Evolutionary conservation across 2,329 filamentous ascomycete genomes (phyloP).

Genomic region (Claviceps sp.): DNA sequence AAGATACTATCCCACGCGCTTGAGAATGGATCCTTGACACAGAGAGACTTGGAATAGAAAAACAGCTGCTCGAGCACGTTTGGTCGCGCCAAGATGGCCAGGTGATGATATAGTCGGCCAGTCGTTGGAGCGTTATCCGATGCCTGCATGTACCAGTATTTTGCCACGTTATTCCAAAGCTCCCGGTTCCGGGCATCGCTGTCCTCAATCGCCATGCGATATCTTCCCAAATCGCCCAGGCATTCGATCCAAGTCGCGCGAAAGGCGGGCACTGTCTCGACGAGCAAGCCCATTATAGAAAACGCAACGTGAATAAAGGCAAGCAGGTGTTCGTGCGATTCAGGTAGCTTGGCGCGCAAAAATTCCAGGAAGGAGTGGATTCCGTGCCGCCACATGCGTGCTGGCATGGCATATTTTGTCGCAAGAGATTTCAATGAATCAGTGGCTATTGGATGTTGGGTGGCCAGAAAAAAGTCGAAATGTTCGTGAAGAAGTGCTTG

Average conservation of each 20-base stretch:
- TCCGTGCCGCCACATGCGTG: slow-evolving; percentile 85
- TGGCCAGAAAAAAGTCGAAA: slow-evolving; percentile 76
- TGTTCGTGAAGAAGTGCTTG: slow-evolving; percentile 70
- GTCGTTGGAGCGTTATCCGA: slow-evolving; percentile 63
- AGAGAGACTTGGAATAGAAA: slow-evolving; percentile 59
- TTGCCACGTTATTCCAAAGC: slow-evolving; percentile 66
- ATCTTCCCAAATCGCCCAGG: slow-evolving; percentile 71
- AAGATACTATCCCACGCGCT: slow-evolving; percentile 58
- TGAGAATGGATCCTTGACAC: slow-evolving; percentile 51
- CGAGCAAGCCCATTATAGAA: slow-evolving; percentile 74
- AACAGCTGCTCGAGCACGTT: slow-evolving; percentile 59
- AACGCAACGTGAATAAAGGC: slow-evolving; percentile 83
- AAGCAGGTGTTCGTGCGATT: slow-evolving; percentile 76
- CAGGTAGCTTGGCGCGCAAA: slow-evolving; percentile 59
- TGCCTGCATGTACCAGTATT: slow-evolving; percentile 75
- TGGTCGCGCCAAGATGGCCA: slow-evolving; percentile 64
- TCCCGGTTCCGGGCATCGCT: slow-evolving; percentile 62
- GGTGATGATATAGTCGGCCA: slow-evolving; percentile 75
- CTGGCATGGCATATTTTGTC: slow-evolving; percentile 79
- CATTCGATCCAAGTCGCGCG: slow-evolving; percentile 91
- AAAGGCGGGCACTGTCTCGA: slow-evolving; percentile 74
- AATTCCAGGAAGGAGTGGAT: slow-evolving; percentile 79
- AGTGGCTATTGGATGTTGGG: slow-evolving; percentile 70
- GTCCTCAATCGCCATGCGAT: slow-evolving; percentile 83
- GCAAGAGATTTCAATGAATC: slow-evolving; percentile 54